Conservation (phyloP, 345 rosid genomes). For the Barbarea vulgaris region DNA sequence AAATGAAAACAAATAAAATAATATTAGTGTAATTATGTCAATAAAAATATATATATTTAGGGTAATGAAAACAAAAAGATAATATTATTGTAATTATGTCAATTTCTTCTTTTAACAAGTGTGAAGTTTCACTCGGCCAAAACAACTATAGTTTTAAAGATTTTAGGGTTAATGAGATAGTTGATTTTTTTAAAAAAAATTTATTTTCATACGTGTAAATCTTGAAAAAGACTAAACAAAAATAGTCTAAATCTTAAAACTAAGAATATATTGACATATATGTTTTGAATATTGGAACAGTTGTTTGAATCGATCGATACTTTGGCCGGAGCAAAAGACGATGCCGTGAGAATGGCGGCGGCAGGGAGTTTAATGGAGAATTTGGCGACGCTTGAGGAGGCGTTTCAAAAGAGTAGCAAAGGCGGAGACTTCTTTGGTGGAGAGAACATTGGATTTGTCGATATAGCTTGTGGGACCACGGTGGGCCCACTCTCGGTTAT, state of each 20-base stretch:
- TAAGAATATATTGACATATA: neutral
- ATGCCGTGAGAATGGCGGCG: slow-evolving; percentile 46
- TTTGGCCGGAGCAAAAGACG: slow-evolving; percentile 41
- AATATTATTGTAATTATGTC: neutral
- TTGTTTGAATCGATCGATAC: slow-evolving; percentile 50
- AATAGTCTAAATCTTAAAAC: neutral
- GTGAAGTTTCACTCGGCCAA: neutral
- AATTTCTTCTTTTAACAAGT: neutral
- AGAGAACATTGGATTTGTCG: slow-evolving; percentile 57
- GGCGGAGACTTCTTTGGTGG: slow-evolving; percentile 80
- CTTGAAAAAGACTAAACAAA: too few relatives aligned
- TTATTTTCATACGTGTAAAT: too few relatives aligned
- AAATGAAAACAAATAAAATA: too few relatives aligned
- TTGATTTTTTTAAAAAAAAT: too few relatives aligned
- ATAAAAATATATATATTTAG: too few relatives aligned
- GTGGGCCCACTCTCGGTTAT: slow-evolving; percentile 60
- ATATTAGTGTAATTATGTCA: neutral
- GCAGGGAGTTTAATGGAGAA: slow-evolving; percentile 42
- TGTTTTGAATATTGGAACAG: slow-evolving; percentile 39
- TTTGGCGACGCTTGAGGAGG: slow-evolving; percentile 56
- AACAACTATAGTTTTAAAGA: neutral
- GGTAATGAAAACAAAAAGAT: neutral
- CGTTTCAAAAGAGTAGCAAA: slow-evolving; percentile 56
- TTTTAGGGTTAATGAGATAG: too few relatives aligned
- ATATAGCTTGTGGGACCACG: slow-evolving; percentile 61